Evolutionary conservation across 306 rosid genomes (phyloP).

Genomic region (Luffa aegyptiaca): DNA sequence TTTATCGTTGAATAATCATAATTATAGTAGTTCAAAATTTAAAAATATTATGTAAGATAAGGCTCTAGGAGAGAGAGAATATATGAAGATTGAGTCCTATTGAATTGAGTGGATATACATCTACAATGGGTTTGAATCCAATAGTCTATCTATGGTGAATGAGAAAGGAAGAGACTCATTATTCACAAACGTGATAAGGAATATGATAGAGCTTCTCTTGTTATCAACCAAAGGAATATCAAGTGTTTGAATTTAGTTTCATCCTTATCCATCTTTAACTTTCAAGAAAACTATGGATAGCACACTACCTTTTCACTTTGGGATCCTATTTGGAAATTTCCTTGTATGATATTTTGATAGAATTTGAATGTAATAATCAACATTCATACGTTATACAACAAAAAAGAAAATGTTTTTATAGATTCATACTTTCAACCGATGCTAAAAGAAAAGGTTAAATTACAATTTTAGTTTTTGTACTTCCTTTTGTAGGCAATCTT

Average conservation of each 20-base stretch:
- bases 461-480: too few relatives aligned
- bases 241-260: not conserved
- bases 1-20: too few relatives aligned
- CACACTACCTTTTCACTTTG: not conserved
- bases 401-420: too few relatives aligned
- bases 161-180: not conserved
- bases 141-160: not conserved
- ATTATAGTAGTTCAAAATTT: too few relatives aligned
- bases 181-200: too few relatives aligned
- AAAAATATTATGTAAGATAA: too few relatives aligned
- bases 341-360: too few relatives aligned
- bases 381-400: too few relatives aligned
- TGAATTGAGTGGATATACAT: not conserved
- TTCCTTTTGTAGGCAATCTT: too few relatives aligned
- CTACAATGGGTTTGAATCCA: not conserved
- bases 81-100: not conserved
- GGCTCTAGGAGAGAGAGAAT: not conserved
- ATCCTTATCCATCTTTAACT: not conserved
- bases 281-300: not conserved
- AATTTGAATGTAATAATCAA: too few relatives aligned
- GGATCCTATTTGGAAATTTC: not conserved
- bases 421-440: too few relatives aligned
- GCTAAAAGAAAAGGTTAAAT: too few relatives aligned
- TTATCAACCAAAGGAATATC: not conserved
- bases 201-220: not conserved